Conservation (phyloP, 305 asterid species). For the Fraxinus velutina region DNA sequence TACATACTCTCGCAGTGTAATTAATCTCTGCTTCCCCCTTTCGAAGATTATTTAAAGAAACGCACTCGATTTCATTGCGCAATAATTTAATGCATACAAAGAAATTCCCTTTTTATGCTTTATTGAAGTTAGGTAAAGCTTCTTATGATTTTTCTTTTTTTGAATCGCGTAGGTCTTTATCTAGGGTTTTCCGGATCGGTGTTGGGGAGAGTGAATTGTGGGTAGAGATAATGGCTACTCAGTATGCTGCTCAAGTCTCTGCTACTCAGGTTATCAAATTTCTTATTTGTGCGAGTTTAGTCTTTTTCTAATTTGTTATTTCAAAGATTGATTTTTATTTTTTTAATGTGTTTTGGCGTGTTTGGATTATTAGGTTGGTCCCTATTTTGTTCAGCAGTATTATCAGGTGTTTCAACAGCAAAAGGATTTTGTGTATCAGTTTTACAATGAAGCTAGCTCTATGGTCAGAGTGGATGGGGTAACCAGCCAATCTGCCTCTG, state of each 20-base stretch:
- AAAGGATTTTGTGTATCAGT: conserved; percentile 63
- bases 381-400: conserved; percentile 79
- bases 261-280: neutral
- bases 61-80: neutral
- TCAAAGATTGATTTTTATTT: neutral
- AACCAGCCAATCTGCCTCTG: conserved; percentile 32
- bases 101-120: neutral
- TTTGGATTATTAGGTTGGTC: conserved; percentile 54
- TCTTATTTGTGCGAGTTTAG: neutral
- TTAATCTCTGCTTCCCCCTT: neutral
- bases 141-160: neutral
- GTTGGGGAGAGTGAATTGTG: neutral
- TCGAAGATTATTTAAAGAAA: neutral
- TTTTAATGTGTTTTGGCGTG: neutral
- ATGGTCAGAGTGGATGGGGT: conserved; percentile 46
- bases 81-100: neutral
- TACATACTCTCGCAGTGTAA: neutral
- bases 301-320: neutral
- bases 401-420: conserved; percentile 71
- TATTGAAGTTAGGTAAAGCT: neutral
- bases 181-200: conserved; percentile 5
- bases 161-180: neutral
- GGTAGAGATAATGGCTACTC: conserved; percentile 2
- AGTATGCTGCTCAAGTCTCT: neutral
- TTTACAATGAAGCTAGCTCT: conserved; percentile 71